phyloP scores from a whole-genome alignment of 2,329 filamentous ascomycete species.

The Cladosporium sp. region DNA sequence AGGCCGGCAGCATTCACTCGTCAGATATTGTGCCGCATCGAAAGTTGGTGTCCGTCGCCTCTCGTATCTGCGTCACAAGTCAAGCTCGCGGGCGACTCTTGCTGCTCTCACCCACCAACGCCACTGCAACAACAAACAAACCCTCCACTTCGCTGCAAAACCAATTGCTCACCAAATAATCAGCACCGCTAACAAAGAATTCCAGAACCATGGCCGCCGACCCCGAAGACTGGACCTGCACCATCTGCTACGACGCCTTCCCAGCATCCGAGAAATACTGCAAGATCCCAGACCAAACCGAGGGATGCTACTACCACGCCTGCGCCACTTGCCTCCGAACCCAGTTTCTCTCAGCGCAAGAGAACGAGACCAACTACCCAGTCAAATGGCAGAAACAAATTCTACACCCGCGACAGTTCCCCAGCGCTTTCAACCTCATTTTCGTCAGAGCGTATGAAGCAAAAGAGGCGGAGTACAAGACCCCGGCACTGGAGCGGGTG shows the following conservation, averaged over 20 bases:
- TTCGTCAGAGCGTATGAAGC: background rate
- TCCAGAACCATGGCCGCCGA: background rate
- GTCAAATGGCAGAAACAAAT: background rate
- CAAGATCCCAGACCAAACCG: background rate
- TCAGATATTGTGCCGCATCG: too few species aligned
- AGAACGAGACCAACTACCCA: background rate
- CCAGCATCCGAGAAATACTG: background rate
- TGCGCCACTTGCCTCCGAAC: background rate
- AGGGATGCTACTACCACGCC: background rate
- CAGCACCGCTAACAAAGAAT: background rate
- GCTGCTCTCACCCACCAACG: background rate
- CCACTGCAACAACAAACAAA: background rate
- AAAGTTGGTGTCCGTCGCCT: too few species aligned
- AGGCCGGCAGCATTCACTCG: background rate
- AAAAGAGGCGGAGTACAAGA: background rate
- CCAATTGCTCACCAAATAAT: background rate
- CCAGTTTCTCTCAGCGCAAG: background rate
- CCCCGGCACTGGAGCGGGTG: background rate
- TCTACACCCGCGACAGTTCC: slow-evolving; percentile 4
- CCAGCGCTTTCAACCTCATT: background rate
- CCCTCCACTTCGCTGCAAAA: background rate
- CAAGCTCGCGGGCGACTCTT: background rate
- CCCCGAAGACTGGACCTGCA: background rate
- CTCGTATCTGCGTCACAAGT: background rate
- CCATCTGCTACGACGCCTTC: background rate